phyloP scores from a whole-genome alignment of 2,329 filamentous ascomycete genomes.

The Aspergillus glaucus region DNA sequence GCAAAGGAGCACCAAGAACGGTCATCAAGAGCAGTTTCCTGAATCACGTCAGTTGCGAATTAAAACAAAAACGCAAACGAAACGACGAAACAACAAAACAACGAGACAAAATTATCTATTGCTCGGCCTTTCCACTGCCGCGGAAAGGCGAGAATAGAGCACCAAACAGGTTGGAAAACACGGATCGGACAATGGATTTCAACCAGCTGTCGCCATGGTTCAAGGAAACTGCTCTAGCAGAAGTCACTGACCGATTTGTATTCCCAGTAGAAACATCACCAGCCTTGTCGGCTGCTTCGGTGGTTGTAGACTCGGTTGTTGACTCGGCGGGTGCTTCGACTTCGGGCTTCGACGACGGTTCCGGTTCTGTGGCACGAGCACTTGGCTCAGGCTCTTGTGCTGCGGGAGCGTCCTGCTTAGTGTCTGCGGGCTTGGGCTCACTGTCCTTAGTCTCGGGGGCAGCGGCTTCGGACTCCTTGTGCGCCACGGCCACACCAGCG shows the following conservation, averaged over 20 bases:
- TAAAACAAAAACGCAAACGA: conserved; percentile 10
- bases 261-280: conserved; percentile 26
- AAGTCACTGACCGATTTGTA: conserved; percentile 33
- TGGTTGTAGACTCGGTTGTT: conserved; percentile 7
- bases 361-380: conserved; percentile 52
- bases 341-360: conserved; percentile 68
- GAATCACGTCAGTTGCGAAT: conserved; percentile 24
- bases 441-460: conserved; percentile 8
- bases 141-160: conserved; percentile 35
- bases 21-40: conserved; percentile 27
- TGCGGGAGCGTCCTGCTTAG: conserved; percentile 16
- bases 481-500: conserved; percentile 15
- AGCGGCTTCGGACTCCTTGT: conserved; percentile 13
- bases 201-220: conserved; percentile 35
- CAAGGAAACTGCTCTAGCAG: conserved; percentile 29
- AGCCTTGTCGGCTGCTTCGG: conserved; percentile 13
- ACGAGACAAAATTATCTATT: conserved; percentile 15
- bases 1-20: conserved; percentile 23
- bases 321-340: conserved; percentile 7
- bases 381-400: conserved; percentile 22
- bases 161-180: conserved; percentile 37
- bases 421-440: conserved; percentile 14
- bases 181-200: conserved; percentile 34
- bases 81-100: conserved; percentile 10
- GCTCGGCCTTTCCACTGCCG: conserved; percentile 23